These are phyloP conservation scores for Ceratobasidium sp. DNA, from an alignment of 1,284 basidiomycete species.

Conservation along the genomic window DNA sequence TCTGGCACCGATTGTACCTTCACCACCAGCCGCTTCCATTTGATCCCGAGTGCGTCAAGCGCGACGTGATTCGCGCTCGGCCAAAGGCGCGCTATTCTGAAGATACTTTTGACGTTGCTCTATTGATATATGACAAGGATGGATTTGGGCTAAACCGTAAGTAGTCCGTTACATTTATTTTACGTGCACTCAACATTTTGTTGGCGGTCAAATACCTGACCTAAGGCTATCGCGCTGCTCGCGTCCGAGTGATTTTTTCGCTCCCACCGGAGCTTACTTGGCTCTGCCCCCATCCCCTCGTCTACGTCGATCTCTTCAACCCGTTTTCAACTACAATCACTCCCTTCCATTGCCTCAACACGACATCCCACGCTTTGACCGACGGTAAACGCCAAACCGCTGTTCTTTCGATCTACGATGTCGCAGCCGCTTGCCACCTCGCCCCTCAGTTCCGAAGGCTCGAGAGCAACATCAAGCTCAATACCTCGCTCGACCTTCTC, in stretches of 20 bases:
- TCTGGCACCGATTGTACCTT: slow-evolving; percentile 33
- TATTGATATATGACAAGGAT: not conserved
- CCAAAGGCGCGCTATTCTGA: slow-evolving; percentile 49
- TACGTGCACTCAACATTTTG: not conserved
- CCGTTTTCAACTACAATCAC: not conserved
- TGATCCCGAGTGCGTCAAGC: not conserved
- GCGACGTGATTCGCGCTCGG: slow-evolving; percentile 27
- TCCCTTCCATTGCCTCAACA: not conserved
- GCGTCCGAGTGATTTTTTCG: slow-evolving; percentile 12
- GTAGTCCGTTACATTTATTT: slow-evolving; percentile 54
- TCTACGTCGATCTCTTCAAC: slow-evolving; percentile 26
- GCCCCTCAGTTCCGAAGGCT: slow-evolving; percentile 14
- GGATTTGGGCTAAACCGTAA: slow-evolving; percentile 42
- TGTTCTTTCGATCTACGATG: not conserved
- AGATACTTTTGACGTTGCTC: slow-evolving; percentile 2
- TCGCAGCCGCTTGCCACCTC: slow-evolving; percentile 14
- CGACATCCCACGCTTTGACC: not conserved
- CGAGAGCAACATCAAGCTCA: not conserved
- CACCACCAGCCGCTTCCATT: slow-evolving; percentile 10
- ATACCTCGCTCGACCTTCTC: not conserved
- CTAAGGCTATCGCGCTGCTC: slow-evolving; percentile 29
- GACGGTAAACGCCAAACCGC: not conserved
- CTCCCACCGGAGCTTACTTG: not conserved
- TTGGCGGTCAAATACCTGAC: not conserved
- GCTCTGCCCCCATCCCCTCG: slow-evolving; percentile 18